These are phyloP conservation scores for Eucalyptus erythrocorys DNA, from an alignment of 345 rosid genomes.

Conservation along the genomic window DNA sequence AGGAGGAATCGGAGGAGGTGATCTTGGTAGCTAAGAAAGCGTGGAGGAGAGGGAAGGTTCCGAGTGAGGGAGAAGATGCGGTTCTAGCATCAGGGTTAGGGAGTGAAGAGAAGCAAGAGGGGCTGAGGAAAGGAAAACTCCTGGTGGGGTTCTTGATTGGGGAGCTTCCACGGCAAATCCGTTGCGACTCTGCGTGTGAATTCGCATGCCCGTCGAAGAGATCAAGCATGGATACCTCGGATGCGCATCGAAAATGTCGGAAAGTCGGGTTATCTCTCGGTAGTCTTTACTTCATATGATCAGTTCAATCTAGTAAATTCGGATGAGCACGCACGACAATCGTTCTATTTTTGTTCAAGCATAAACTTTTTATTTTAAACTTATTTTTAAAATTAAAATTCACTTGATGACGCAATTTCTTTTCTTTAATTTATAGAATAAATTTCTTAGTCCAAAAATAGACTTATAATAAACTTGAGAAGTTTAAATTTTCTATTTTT, in stretches of 20 bases:
- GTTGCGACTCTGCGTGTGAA: not conserved
- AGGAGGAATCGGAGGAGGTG: not conserved
- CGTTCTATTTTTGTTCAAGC: rapidly evolving
- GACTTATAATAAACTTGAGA: rapidly evolving
- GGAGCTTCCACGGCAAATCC: not conserved
- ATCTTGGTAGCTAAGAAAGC: not conserved
- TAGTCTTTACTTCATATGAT: not conserved
- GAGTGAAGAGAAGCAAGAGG: not conserved
- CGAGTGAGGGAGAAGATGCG: not conserved
- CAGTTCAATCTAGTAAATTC: too few species aligned
- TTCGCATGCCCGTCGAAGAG: not conserved
- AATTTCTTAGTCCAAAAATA: rapidly evolving
- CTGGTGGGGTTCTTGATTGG: not conserved
- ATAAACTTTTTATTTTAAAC: too few species aligned
- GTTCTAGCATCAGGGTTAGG: not conserved
- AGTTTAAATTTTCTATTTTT: too few species aligned
- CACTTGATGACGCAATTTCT: rapidly evolving
- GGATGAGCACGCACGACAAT: rapidly evolving
- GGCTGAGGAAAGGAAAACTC: not conserved
- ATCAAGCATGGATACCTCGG: not conserved
- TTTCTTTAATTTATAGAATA: rapidly evolving
- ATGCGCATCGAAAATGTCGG: not conserved
- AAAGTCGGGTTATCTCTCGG: not conserved
- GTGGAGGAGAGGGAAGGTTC: not conserved
- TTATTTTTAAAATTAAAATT: rapidly evolving